A percentile compares a stretch with the other conserved stretches of the same genome.
Conservation (phyloP, 2,329 filamentous ascomycete species). For the Proliferodiscus dingleyae region DNA sequence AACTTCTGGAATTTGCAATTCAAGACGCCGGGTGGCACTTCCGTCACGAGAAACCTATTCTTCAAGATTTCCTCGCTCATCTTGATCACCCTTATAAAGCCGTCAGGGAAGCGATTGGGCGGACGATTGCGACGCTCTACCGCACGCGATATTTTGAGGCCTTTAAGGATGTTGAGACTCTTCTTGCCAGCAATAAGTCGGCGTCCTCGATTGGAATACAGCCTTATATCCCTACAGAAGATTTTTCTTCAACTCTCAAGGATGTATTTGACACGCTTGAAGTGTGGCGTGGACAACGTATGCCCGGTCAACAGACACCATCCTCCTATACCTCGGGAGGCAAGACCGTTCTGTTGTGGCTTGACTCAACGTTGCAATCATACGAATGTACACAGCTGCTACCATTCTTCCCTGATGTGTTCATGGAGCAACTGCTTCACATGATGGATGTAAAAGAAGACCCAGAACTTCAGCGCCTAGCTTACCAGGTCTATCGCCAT, state of each 20-base stretch:
- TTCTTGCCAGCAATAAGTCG: conserved; percentile 74
- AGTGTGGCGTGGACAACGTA: conserved; percentile 78
- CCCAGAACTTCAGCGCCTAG: conserved; percentile 86
- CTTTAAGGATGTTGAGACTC: conserved; percentile 69
- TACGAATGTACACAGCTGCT: conserved; percentile 90
- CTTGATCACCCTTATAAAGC: conserved; percentile 98
- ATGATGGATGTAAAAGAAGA: conserved; percentile 99
- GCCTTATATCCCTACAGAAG: conserved; percentile 72
- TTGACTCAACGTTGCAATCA: conserved; percentile 84
- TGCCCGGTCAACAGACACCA: conserved; percentile 84
- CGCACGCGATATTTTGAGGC: conserved; percentile 92
- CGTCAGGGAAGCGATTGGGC: conserved; percentile 89
- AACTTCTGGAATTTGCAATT: conserved; percentile 82
- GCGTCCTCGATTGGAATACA: conserved; percentile 78
- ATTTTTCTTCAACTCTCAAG: conserved; percentile 67
- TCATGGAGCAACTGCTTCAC: conserved; percentile 89
- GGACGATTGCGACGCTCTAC: conserved; percentile 82
- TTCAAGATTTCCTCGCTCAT: conserved; percentile 83
- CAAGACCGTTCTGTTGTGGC: conserved; percentile 93
- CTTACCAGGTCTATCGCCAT: conserved; percentile 95
- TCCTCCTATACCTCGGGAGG: conserved; percentile 93
- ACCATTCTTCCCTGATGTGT: conserved; percentile 81
- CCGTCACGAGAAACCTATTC: conserved; percentile 79
- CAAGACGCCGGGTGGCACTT: conserved; percentile 95
- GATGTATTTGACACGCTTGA: conserved; percentile 77